These are phyloP conservation scores for Dinochytrium kinnereticum DNA, from an alignment of 371 early-diverging fungal genomes.

Conservation along the genomic window DNA sequence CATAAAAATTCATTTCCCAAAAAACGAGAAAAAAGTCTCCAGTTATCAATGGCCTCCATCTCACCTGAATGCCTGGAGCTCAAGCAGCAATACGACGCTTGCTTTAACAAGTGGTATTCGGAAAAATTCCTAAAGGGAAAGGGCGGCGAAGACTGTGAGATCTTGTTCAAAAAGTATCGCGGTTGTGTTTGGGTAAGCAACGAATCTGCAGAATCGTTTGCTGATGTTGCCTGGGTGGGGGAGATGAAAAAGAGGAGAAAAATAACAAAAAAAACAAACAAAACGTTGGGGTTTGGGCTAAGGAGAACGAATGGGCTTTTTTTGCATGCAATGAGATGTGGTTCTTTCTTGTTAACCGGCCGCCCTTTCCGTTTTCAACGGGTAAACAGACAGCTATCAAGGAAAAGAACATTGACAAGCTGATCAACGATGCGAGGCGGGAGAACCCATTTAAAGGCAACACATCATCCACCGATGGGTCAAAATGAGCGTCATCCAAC, in stretches of 20 bases:
- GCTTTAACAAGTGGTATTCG: constrained; percentile 95
- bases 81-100: constrained; percentile 88
- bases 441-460: constrained; percentile 68
- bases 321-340: no score
- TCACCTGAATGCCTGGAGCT: constrained; percentile 84
- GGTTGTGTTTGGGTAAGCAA: constrained; percentile 77
- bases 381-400: constrained; percentile 74
- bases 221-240: no score
- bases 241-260: no score
- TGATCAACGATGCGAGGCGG: constrained; percentile 77
- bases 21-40: neutral
- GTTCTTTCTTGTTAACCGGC: no score
- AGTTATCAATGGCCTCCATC: constrained; percentile 64
- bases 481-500: neutral
- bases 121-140: constrained; percentile 92
- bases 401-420: constrained; percentile 77
- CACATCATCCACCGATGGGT: no score
- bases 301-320: no score
- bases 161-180: constrained; percentile 82
- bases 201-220: neutral
- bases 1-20: neutral
- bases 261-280: no score
- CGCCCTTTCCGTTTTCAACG: no score
- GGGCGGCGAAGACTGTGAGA: constrained; percentile 78
- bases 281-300: no score